Conservation (phyloP, 495 filamentous ascomycete genomes). For the Aspergillus ostianus region DNA sequence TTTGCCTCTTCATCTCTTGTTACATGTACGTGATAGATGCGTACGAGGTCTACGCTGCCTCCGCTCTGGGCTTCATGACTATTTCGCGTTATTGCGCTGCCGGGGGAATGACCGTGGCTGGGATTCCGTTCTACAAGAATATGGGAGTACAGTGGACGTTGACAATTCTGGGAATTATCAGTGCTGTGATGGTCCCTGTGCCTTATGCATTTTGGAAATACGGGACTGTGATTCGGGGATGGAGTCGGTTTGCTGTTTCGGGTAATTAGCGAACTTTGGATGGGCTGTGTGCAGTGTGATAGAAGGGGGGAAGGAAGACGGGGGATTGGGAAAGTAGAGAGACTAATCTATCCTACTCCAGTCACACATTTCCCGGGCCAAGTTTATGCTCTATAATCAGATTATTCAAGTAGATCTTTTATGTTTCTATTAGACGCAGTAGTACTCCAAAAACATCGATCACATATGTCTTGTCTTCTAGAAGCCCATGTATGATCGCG, state of each 20-base stretch:
- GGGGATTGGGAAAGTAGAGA: too few relatives aligned
- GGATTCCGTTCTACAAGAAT: slow-evolving; percentile 50
- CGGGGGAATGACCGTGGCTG: slow-evolving; percentile 45
- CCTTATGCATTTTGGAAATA: slow-evolving; percentile 54
- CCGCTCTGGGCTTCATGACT: slow-evolving; percentile 46
- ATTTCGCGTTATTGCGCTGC: slow-evolving; percentile 48
- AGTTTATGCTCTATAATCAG: too few relatives aligned
- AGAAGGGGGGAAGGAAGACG: too few relatives aligned
- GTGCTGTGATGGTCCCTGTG: slow-evolving; percentile 46
- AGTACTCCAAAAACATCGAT: too few relatives aligned
- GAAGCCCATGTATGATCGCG: slow-evolving; percentile 20
- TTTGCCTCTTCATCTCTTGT: slow-evolving; percentile 47
- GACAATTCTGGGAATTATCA: slow-evolving; percentile 50
- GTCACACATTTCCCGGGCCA: too few relatives aligned
- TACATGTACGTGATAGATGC: slow-evolving; percentile 56
- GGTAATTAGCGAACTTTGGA: too few relatives aligned
- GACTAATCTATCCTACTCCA: too few relatives aligned
- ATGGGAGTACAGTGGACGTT: slow-evolving; percentile 55
- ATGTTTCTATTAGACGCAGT: too few relatives aligned
- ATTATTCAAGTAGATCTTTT: too few relatives aligned
- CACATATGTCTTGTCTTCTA: slow-evolving; percentile 25
- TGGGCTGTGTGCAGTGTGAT: too few relatives aligned
- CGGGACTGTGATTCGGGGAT: slow-evolving; percentile 44
- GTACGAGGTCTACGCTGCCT: slow-evolving; percentile 45
- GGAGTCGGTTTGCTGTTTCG: slow-evolving; percentile 43